Evolutionary conservation across 345 rosid genomes (phyloP).

Genomic region (Populus euphratica): DNA sequence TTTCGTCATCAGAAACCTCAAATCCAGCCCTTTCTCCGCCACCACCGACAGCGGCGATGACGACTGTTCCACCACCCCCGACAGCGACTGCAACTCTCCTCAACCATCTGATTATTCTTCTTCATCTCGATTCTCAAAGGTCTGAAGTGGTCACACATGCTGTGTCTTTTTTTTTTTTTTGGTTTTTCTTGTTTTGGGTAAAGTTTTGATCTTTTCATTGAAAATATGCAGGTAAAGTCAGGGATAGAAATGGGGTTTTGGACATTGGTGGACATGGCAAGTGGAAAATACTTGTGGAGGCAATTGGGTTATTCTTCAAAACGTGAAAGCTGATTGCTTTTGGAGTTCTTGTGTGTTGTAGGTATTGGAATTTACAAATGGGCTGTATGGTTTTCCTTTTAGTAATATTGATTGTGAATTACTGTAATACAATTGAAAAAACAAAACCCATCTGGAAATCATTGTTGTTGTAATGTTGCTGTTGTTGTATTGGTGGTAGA

Average conservation of each 20-base stretch:
- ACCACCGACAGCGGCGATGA: conserved; percentile 19
- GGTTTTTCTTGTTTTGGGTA: background rate
- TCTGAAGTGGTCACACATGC: background rate
- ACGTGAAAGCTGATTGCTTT: background rate
- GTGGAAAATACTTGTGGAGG: conserved; percentile 83
- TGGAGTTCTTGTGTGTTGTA: background rate
- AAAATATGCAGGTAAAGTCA: conserved; percentile 36
- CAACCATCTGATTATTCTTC: background rate
- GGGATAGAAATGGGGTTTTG: conserved; percentile 64
- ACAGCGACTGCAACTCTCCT: conserved; percentile 27
- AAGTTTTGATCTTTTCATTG: background rate
- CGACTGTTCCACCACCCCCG: conserved; percentile 7
- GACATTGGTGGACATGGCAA: conserved; percentile 87
- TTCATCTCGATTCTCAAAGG: conserved; percentile 23
- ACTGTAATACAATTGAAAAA: background rate
- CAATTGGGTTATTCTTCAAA: conserved; percentile 36
- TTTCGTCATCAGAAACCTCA: conserved; percentile 51
- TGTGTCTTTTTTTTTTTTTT: background rate
- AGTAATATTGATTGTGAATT: background rate
- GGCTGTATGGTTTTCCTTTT: background rate
- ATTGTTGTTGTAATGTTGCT: background rate
- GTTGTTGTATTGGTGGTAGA: background rate
- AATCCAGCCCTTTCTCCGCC: conserved; percentile 22
- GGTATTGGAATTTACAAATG: background rate
- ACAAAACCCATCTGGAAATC: background rate